Percentiles rank a stretch among this genome's conserved stretches.
Conservation (phyloP, 1,284 basidiomycete species). For the Lentinula novae-zelandiae region DNA sequence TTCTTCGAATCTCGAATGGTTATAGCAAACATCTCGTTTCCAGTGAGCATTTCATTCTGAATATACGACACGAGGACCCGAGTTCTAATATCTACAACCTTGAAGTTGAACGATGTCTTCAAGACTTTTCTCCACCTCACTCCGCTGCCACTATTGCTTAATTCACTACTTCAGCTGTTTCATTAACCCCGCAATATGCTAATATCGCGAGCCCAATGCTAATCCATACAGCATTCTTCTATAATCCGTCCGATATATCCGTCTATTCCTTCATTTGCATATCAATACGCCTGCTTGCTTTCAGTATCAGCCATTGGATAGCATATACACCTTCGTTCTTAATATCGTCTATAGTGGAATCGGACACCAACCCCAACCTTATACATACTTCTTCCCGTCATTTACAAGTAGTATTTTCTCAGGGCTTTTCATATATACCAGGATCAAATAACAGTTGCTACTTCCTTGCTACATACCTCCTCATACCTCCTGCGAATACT, state of each 20-base stretch:
- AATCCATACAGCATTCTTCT: neutral
- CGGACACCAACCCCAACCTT: neutral
- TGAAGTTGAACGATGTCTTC: slow-evolving; percentile 67
- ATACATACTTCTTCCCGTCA: neutral
- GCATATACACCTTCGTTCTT: neutral
- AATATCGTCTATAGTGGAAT: neutral
- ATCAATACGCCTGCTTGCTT: neutral
- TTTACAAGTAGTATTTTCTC: neutral
- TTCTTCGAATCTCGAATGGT: slow-evolving; percentile 67
- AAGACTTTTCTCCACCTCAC: slow-evolving; percentile 28
- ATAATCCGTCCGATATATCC: neutral
- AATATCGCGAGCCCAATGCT: neutral
- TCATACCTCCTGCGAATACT: neutral
- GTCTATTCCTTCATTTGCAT: neutral
- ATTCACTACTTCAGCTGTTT: neutral
- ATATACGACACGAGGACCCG: no score
- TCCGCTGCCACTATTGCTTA: neutral
- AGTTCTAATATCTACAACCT: neutral
- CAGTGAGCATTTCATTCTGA: slow-evolving; percentile 42
- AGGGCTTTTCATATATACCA: neutral
- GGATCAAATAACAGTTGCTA: neutral
- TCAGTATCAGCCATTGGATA: neutral
- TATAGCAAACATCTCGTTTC: slow-evolving; percentile 76
- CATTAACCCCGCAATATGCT: neutral
- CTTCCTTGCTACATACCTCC: neutral